These are phyloP conservation scores for Chenopodium berlandieri DNA, from an alignment of 148 eudicot species.

Conservation along the genomic window DNA sequence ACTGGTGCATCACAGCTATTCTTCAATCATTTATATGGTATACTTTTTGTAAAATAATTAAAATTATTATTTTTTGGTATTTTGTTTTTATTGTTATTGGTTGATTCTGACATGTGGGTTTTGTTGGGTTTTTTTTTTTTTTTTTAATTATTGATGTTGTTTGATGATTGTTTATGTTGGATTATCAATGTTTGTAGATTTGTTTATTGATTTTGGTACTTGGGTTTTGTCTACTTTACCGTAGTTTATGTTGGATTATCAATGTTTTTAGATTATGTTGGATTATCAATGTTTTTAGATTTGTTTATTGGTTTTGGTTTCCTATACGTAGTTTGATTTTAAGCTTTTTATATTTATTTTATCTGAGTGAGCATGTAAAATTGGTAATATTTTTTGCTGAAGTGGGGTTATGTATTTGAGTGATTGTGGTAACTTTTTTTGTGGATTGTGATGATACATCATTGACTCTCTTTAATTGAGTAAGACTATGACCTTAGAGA, in stretches of 20 bases:
- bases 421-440: background rate
- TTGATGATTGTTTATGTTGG: background rate
- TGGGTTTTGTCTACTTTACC: background rate
- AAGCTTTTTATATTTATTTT: background rate
- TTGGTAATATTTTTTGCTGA: background rate
- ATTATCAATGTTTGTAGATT: background rate
- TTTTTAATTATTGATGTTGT: background rate
- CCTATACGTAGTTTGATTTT: background rate
- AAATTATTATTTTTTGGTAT: too few species aligned
- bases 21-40: constrained; percentile 92
- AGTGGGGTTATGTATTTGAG: background rate
- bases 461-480: constrained; percentile 26
- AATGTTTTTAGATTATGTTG: too few species aligned
- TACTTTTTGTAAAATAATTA: background rate
- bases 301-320: background rate
- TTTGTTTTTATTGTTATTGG: background rate
- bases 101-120: background rate
- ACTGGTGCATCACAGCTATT: constrained; percentile 86
- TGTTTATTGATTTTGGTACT: background rate
- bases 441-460: background rate
- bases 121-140: background rate
- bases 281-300: too few species aligned
- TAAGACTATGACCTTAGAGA: constrained; percentile 13
- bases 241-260: background rate
- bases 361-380: background rate